Evolutionary conservation across 345 rosid species (phyloP).

Genomic region (Kernera saxatilis): DNA sequence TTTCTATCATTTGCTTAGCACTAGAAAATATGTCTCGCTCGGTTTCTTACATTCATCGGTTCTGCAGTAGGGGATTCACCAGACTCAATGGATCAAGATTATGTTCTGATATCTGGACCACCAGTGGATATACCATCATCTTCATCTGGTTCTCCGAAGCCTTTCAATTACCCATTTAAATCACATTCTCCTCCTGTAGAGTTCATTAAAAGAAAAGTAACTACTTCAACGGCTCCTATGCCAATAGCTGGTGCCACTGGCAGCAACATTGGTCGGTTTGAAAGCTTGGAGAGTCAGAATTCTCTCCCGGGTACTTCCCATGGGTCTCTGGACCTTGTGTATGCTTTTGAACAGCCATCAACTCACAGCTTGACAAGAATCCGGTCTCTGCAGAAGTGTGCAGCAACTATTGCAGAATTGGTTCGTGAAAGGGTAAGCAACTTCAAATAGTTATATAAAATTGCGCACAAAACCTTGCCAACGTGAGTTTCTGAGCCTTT

Average conservation of each 20-base stretch:
- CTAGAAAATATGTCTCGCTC: neutral
- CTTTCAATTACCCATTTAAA: constrained; percentile 42
- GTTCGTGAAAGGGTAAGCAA: constrained; percentile 53
- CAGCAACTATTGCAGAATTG: constrained; percentile 62
- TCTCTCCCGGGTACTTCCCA: constrained; percentile 73
- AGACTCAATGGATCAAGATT: constrained; percentile 88
- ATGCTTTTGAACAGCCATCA: constrained; percentile 70
- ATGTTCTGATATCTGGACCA: constrained; percentile 90
- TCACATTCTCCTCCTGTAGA: constrained; percentile 46
- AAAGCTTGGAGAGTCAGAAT: constrained; percentile 60
- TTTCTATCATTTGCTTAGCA: neutral
- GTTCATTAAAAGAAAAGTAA: constrained; percentile 27
- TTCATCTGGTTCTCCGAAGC: constrained; percentile 51
- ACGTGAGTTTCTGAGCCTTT: neutral
- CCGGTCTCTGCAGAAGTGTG: constrained; percentile 70
- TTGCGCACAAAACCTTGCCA: neutral
- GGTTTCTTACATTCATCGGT: neutral
- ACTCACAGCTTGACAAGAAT: constrained; percentile 63
- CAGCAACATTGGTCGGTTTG: constrained; percentile 35
- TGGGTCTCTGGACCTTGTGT: constrained; percentile 64
- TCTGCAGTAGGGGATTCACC: constrained; percentile 54
- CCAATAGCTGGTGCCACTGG: constrained; percentile 49
- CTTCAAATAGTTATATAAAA: neutral
- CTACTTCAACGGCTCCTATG: constrained; percentile 55
- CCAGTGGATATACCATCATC: constrained; percentile 61